Evolutionary conservation across 192 early-diverging fungal species (phyloP).

Genomic region (Gamsiella multidivaricata): DNA sequence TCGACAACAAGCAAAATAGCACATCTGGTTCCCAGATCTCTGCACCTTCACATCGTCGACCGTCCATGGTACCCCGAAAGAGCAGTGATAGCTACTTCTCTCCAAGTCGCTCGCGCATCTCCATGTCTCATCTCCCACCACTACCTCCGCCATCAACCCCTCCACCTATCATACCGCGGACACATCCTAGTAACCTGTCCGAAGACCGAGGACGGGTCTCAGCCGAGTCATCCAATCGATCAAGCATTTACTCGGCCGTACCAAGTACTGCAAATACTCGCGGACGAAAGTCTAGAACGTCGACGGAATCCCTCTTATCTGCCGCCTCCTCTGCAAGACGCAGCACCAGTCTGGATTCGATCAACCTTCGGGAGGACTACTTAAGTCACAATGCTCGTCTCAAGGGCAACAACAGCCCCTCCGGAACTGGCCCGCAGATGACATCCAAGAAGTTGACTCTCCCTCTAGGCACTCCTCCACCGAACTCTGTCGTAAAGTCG

Average conservation of each 20-base stretch:
- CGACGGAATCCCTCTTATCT: background rate
- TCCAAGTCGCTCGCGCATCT: conserved; percentile 11
- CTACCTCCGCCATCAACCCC: conserved; percentile 35
- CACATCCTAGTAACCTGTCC: background rate
- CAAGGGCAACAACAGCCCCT: background rate
- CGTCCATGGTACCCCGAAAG: conserved; percentile 6
- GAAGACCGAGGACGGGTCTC: background rate
- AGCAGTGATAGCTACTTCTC: conserved; percentile 18
- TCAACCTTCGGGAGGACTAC: background rate
- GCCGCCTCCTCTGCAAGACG: conserved; percentile 5
- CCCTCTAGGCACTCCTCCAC: conserved; percentile 19
- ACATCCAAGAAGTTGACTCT: background rate
- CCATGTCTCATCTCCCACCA: conserved; percentile 22
- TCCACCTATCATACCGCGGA: conserved; percentile 28
- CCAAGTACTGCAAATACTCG: background rate
- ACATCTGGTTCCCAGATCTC: conserved; percentile 7
- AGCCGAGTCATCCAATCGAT: conserved; percentile 1
- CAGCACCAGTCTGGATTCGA: conserved; percentile 19
- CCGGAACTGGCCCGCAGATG: background rate
- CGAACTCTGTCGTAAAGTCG: background rate
- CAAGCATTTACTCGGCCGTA: background rate
- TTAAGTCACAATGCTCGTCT: no score
- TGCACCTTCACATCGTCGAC: conserved; percentile 6
- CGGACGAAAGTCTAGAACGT: conserved; percentile 5
- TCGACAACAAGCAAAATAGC: background rate